Evolutionary conservation across 2,329 filamentous ascomycete species (phyloP).

Genomic region (Diaporthe citriasiana): DNA sequence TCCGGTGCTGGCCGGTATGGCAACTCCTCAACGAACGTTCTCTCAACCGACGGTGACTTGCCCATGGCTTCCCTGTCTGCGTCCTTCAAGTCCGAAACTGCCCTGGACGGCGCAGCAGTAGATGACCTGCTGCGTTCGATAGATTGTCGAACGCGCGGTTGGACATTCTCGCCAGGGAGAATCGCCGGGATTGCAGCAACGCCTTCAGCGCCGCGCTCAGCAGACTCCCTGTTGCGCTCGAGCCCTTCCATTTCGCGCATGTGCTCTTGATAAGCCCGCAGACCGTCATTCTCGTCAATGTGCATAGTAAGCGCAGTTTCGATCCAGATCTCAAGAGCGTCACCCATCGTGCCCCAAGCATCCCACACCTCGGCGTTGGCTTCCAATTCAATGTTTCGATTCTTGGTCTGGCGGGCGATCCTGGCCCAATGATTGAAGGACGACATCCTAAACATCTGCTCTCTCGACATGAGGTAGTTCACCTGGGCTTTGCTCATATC

Average conservation of each 20-base stretch:
- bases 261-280: slow-evolving; percentile 41
- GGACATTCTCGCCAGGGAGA: slow-evolving; percentile 24
- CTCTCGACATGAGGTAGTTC: slow-evolving; percentile 39
- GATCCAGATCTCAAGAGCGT: slow-evolving; percentile 60
- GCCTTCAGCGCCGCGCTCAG: slow-evolving; percentile 1
- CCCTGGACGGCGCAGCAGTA: slow-evolving; percentile 1
- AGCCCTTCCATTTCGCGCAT: slow-evolving; percentile 35
- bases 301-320: slow-evolving; percentile 45
- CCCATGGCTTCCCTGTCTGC: slow-evolving; percentile 21
- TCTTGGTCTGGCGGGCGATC: slow-evolving; percentile 29
- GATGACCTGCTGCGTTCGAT: slow-evolving; percentile 38
- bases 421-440: slow-evolving; percentile 42
- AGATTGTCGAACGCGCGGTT: slow-evolving; percentile 41
- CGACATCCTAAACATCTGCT: slow-evolving; percentile 42
- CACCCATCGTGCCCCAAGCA: slow-evolving; percentile 39
- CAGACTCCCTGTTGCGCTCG: slow-evolving; percentile 27
- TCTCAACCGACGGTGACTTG: slow-evolving; percentile 39
- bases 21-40: slow-evolving; percentile 39
- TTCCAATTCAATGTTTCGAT: slow-evolving; percentile 36
- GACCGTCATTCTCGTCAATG: slow-evolving; percentile 41
- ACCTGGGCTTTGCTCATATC: slow-evolving; percentile 38
- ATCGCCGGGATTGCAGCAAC: slow-evolving; percentile 7
- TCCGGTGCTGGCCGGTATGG: slow-evolving; percentile 28
- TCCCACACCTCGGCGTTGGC: slow-evolving; percentile 42
- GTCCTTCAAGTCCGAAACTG: slow-evolving; percentile 4